A percentile compares a stretch with the other conserved stretches of the same genome.
phyloP scores from a whole-genome alignment of 2,329 filamentous ascomycete genomes.

The Verticillium nubilum region DNA sequence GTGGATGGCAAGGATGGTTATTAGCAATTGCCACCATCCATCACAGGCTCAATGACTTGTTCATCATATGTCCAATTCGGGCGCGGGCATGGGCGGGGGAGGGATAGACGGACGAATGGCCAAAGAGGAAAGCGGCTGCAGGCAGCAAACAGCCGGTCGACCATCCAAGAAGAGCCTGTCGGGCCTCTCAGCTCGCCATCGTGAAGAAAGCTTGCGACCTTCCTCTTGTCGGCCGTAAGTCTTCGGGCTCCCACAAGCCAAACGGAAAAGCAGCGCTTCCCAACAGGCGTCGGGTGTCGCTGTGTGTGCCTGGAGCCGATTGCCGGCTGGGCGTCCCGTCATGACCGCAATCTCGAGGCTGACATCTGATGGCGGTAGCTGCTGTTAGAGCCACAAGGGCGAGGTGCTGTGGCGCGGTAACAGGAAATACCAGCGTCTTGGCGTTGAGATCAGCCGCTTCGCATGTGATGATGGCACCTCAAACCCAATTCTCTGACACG shows the following conservation, averaged over 20 bases:
- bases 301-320: conserved; percentile 6
- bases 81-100: not conserved
- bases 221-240: not conserved
- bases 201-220: not conserved
- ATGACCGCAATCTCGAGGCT: not conserved
- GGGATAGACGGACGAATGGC: not conserved
- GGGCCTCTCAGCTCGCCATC: not conserved
- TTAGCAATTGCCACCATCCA: not conserved
- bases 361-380: not conserved
- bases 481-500: conserved; percentile 10
- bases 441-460: conserved; percentile 7
- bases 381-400: not conserved
- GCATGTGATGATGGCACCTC: conserved; percentile 11
- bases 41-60: not conserved
- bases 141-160: not conserved
- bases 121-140: not conserved
- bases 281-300: not conserved
- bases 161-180: not conserved
- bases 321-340: conserved; percentile 8
- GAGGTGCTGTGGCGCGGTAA: not conserved
- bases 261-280: not conserved
- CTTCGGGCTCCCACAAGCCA: not conserved
- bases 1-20: too few species aligned
- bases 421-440: not conserved
- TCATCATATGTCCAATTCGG: not conserved